A percentile compares a stretch with the other conserved stretches of the same genome.
phyloP scores from a whole-genome alignment of 768 basidiomycete genomes.

The Boletus rubropictus region DNA sequence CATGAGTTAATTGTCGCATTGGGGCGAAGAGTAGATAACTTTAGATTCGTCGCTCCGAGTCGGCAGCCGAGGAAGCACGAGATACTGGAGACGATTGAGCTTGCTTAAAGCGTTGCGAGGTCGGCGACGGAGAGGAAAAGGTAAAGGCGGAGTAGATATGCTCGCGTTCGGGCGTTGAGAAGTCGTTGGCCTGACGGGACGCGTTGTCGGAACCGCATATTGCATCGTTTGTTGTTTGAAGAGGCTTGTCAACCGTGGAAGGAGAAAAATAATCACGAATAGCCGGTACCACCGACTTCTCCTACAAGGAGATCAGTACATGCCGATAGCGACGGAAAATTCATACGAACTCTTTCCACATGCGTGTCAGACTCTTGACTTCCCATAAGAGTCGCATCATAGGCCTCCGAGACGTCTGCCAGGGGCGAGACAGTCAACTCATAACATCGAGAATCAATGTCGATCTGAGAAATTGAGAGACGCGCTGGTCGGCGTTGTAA shows the following conservation, averaged over 20 bases:
- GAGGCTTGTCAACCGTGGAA: constrained; percentile 11
- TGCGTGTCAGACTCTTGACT: constrained; percentile 38
- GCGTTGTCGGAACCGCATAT: constrained; percentile 37
- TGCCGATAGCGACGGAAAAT: background rate
- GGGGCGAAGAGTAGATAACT: background rate
- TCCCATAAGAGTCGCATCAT: constrained; percentile 40
- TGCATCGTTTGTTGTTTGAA: constrained; percentile 30
- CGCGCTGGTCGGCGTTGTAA: constrained; percentile 25
- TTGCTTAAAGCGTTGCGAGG: constrained; percentile 49
- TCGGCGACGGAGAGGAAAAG: constrained; percentile 67
- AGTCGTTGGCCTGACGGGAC: constrained; percentile 61
- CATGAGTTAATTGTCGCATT: constrained; percentile 2
- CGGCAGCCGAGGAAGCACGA: constrained; percentile 19
- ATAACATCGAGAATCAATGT: constrained; percentile 71
- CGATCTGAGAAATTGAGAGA: constrained; percentile 40
- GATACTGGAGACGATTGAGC: constrained; percentile 31
- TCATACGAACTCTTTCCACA: constrained; percentile 43
- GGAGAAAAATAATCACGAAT: constrained; percentile 49
- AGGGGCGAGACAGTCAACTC: constrained; percentile 73
- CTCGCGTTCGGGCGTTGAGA: constrained; percentile 72
- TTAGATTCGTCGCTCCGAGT: constrained; percentile 17
- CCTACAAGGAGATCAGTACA: constrained; percentile 32
- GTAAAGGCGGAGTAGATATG: constrained; percentile 71
- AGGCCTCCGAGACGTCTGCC: constrained; percentile 71
- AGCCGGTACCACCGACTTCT: constrained; percentile 49